Percentiles rank a stretch among this genome's conserved stretches.
Conservation (phyloP, 345 rosid genomes). For the Aquilaria yunnanensis region DNA sequence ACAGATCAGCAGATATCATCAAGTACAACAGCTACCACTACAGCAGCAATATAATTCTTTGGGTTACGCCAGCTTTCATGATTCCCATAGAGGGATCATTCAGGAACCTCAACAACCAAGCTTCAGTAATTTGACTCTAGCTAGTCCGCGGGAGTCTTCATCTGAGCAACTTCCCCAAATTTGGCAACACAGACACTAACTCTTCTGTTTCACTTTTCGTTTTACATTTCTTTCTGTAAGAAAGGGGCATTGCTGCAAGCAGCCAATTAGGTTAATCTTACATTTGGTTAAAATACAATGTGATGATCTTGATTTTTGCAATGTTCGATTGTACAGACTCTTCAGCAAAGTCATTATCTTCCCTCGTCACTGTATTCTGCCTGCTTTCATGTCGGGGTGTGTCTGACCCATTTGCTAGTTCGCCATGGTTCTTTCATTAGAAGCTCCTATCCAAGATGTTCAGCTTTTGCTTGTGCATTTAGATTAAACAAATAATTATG, state of each 20-base stretch:
- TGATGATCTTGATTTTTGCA: conserved; percentile 12
- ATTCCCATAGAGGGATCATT: conserved; percentile 14
- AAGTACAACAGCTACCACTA: conserved; percentile 20
- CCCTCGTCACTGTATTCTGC: conserved; percentile 17
- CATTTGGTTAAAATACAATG: not conserved
- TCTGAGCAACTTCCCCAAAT: conserved; percentile 11
- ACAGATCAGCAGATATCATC: conserved; percentile 21
- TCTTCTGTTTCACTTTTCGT: conserved; percentile 1
- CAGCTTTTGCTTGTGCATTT: not conserved
- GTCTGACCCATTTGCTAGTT: not conserved
- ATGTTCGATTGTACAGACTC: conserved; percentile 23
- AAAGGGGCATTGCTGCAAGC: not conserved
- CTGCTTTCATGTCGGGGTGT: conserved; percentile 11
- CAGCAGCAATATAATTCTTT: conserved; percentile 20
- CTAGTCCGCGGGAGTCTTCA: conserved; percentile 13
- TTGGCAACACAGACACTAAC: conserved; percentile 25
- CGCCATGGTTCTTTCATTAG: not conserved
- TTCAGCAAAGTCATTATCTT: conserved; percentile 3
- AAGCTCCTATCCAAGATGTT: no score
- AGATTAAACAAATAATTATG: no score
- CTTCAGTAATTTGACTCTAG: conserved; percentile 10
- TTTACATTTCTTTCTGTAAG: not conserved
- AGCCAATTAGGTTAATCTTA: conserved; percentile 15
- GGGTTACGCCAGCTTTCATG: conserved; percentile 9
- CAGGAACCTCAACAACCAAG: conserved; percentile 19